Evolutionary conservation across 345 rosid species (phyloP).

Genomic region (Salix udensis): DNA sequence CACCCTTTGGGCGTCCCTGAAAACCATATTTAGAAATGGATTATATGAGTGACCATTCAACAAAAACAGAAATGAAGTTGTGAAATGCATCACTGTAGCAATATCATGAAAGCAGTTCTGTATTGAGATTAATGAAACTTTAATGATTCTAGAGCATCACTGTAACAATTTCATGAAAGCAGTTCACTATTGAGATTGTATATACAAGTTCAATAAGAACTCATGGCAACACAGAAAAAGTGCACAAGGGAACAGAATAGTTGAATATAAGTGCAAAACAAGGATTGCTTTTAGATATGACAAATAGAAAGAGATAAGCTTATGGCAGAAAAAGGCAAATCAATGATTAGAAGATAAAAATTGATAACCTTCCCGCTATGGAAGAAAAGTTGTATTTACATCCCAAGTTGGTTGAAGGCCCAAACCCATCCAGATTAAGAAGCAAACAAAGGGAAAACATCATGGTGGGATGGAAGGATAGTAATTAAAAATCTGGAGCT

Average conservation of each 20-base stretch:
- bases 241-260: neutral
- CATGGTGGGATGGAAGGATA: neutral
- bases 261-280: neutral
- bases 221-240: neutral
- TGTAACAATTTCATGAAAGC: neutral
- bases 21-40: conserved; percentile 9
- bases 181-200: neutral
- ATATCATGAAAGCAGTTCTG: too few species aligned
- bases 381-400: neutral
- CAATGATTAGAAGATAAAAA: neutral
- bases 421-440: neutral
- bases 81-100: neutral
- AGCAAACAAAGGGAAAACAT: neutral
- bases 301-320: neutral
- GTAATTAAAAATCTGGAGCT: neutral
- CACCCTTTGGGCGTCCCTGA: conserved; percentile 97
- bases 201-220: neutral
- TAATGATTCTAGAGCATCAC: neutral
- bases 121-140: neutral
- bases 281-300: neutral
- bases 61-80: neutral
- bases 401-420: neutral
- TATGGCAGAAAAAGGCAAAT: conserved; percentile 3
- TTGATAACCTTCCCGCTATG: neutral
- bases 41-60: neutral